A percentile compares a stretch with the other conserved stretches of the same genome.
These are phyloP conservation scores for Phytophthora citrophthora DNA, from an alignment of 352 stramenopile species.

Conservation along the genomic window DNA sequence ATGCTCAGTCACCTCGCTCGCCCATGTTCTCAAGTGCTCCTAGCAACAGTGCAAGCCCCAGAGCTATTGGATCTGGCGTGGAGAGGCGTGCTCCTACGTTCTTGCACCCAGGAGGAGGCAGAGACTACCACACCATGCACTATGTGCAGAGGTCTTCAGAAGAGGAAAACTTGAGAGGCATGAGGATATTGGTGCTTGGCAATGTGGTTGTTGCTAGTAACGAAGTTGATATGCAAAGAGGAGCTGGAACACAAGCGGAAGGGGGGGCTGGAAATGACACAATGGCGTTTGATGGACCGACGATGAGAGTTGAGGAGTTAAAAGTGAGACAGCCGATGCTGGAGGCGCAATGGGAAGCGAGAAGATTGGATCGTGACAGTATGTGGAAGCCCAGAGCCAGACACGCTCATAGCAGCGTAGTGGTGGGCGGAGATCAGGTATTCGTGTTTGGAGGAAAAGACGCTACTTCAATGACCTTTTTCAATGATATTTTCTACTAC, in stretches of 20 bases:
- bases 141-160: conserved; percentile 51
- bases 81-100: conserved; percentile 18
- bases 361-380: conserved; percentile 41
- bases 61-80: conserved; percentile 12
- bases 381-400: conserved; percentile 68
- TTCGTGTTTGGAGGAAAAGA: conserved; percentile 82
- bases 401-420: conserved; percentile 68
- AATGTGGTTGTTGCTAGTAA: conserved; percentile 59
- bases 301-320: conserved; percentile 69
- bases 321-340: conserved; percentile 56
- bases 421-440: conserved; percentile 61
- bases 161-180: conserved; percentile 42
- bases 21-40: conserved; percentile 18
- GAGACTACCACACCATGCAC: conserved; percentile 80
- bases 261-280: conserved; percentile 4
- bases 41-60: conserved; percentile 11
- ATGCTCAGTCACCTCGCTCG: conserved; percentile 16
- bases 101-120: conserved; percentile 30
- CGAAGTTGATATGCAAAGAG: conserved; percentile 14
- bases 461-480: conserved; percentile 49
- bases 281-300: conserved; percentile 51
- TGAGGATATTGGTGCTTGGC: conserved; percentile 69
- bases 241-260: conserved; percentile 23
- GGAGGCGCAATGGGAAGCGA: conserved; percentile 56
- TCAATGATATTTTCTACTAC: conserved; percentile 83